Conservation (phyloP, 768 basidiomycete species). For the Pulveroboletus sp. region DNA sequence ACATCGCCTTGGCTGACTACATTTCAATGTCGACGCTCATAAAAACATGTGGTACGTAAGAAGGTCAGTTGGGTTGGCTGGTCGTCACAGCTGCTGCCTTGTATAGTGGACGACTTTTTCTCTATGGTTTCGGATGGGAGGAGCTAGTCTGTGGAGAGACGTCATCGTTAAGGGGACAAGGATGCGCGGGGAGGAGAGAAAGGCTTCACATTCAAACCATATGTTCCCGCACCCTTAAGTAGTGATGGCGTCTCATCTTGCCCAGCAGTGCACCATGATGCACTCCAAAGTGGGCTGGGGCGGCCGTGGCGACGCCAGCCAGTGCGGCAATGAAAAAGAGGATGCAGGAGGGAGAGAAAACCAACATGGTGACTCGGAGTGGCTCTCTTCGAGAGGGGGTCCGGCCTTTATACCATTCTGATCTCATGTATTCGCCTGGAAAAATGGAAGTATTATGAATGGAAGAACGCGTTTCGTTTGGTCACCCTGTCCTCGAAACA, state of each 20-base stretch:
- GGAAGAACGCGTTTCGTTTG: not conserved
- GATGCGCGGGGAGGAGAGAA: not conserved
- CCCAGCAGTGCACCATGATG: not conserved
- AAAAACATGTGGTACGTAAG: too few species aligned
- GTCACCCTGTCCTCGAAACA: not conserved
- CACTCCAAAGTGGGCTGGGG: not conserved
- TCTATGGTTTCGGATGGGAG: not conserved
- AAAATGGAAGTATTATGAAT: not conserved
- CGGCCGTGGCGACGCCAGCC: not conserved
- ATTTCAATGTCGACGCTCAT: too few species aligned
- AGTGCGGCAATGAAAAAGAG: conserved; percentile 3
- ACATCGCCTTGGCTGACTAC: too few species aligned
- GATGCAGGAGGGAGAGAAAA: not conserved
- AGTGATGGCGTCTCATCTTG: not conserved
- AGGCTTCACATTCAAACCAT: not conserved
- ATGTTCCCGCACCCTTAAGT: not conserved
- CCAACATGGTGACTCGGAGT: conserved; percentile 1
- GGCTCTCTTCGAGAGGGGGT: not conserved
- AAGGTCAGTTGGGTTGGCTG: too few species aligned
- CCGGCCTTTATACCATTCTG: conserved; percentile 2
- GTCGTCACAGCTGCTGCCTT: not conserved
- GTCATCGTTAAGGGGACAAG: not conserved
- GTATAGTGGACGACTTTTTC: not conserved
- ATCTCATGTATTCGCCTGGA: not conserved
- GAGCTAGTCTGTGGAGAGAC: not conserved